Percentiles rank a stretch among this genome's conserved stretches.
These are phyloP conservation scores for Coniophora puteana DNA, from an alignment of 1,284 basidiomycete genomes.

Conservation along the genomic window DNA sequence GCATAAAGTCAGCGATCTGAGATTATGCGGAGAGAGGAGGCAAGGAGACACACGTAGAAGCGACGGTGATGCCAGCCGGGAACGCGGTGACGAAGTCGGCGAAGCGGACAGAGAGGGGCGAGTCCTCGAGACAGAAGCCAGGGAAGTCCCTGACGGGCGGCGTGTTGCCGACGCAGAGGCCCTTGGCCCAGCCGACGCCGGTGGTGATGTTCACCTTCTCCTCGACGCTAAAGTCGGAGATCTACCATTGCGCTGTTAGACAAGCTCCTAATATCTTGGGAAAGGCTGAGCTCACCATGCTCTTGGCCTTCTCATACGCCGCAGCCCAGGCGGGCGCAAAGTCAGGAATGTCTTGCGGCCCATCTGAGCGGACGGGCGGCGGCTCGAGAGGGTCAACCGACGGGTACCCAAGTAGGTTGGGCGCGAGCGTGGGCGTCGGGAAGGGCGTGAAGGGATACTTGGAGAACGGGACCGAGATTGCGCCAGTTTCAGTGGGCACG, in stretches of 20 bases:
- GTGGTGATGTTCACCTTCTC: constrained; percentile 52
- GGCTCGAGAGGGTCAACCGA: constrained; percentile 41
- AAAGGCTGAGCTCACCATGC: constrained; percentile 4
- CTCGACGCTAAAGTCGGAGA: constrained; percentile 41
- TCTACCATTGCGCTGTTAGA: constrained; percentile 20
- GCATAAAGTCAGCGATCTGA: constrained; percentile 4
- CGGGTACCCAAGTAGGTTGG: constrained; percentile 36
- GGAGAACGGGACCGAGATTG: constrained; percentile 21
- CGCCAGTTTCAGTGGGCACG: constrained; percentile 6
- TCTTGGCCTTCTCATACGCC: constrained; percentile 40
- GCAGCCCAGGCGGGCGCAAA: constrained; percentile 47
- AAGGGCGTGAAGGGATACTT: constrained; percentile 38
- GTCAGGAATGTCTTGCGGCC: constrained; percentile 40
- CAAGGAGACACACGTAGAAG: constrained; percentile 40
- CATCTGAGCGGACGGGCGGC: constrained; percentile 33
- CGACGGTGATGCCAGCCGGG: constrained; percentile 56
- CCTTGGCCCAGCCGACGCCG: constrained; percentile 52
- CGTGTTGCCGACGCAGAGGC: constrained; percentile 62
- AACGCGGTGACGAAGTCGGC: constrained; percentile 59
- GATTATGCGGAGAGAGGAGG: constrained; percentile 29
- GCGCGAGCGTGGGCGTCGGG: constrained; percentile 38
- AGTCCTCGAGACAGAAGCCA: constrained; percentile 68
- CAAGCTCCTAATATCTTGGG: background rate
- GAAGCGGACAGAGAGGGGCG: constrained; percentile 49
- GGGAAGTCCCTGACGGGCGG: constrained; percentile 38